These are phyloP conservation scores for Amanita pallidorosea DNA, from an alignment of 768 basidiomycete species.

Conservation along the genomic window DNA sequence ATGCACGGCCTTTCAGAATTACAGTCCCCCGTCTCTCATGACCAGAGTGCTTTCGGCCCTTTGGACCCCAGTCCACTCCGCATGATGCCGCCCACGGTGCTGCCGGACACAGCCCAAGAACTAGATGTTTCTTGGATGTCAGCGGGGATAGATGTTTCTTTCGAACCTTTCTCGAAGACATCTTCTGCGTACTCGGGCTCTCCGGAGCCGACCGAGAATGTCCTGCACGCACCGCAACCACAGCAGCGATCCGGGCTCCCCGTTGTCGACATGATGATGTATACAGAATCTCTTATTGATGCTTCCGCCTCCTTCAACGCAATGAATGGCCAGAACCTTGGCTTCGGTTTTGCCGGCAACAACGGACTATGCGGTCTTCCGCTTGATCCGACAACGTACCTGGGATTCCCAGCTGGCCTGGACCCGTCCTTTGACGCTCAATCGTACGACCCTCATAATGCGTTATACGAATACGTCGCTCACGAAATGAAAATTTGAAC, in stretches of 20 bases:
- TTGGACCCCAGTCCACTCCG: constrained; percentile 10
- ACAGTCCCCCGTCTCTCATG: constrained; percentile 7
- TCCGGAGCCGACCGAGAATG: constrained; percentile 16
- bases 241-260: neutral
- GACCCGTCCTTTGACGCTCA: neutral
- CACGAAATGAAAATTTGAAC: neutral
- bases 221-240: constrained; percentile 17
- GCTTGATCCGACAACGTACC: neutral
- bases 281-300: neutral
- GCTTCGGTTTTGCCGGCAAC: neutral
- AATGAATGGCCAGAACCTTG: neutral
- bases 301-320: neutral
- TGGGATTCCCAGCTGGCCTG: neutral
- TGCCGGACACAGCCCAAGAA: neutral
- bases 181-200: constrained; percentile 36
- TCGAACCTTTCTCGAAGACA: constrained; percentile 17
- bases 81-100: neutral
- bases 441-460: neutral
- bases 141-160: constrained; percentile 7
- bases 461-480: neutral
- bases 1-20: neutral
- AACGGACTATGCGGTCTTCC: neutral
- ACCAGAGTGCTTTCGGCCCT: constrained; percentile 10
- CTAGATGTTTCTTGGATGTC: constrained; percentile 1
- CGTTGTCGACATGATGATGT: neutral